phyloP scores from a whole-genome alignment of 2,329 filamentous ascomycete genomes.

The Aspergillus neoniger region DNA sequence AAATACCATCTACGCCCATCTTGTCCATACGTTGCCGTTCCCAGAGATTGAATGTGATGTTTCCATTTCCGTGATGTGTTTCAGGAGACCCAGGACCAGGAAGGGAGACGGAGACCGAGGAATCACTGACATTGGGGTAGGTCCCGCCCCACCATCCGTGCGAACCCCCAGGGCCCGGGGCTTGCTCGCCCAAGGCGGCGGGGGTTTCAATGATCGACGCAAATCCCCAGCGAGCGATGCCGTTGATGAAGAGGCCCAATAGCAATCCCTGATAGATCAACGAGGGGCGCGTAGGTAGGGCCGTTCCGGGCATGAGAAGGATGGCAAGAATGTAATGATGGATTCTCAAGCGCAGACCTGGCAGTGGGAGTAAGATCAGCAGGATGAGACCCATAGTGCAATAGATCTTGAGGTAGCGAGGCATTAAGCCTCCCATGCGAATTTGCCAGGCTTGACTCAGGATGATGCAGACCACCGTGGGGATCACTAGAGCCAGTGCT shows the following conservation, averaged over 20 bases:
- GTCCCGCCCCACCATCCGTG: slow-evolving; percentile 48
- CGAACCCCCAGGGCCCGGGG: slow-evolving; percentile 44
- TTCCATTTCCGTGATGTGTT: slow-evolving; percentile 44
- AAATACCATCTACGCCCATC: slow-evolving; percentile 56
- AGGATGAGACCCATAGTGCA: slow-evolving; percentile 67
- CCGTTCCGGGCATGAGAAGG: slow-evolving; percentile 82
- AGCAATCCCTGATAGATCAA: slow-evolving; percentile 88
- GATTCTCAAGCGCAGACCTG: slow-evolving; percentile 78
- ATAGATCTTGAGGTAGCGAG: slow-evolving; percentile 77
- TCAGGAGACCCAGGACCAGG: slow-evolving; percentile 29
- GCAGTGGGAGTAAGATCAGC: slow-evolving; percentile 69
- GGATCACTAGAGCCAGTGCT: slow-evolving; percentile 76
- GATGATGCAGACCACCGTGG: slow-evolving; percentile 68
- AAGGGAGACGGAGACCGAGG: slow-evolving; percentile 48
- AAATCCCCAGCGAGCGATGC: slow-evolving; percentile 91
- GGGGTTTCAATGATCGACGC: slow-evolving; percentile 84
- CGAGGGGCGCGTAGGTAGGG: slow-evolving; percentile 80
- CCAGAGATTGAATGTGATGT: slow-evolving; percentile 50
- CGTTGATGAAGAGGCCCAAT: slow-evolving; percentile 89
- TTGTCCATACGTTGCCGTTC: slow-evolving; percentile 42
- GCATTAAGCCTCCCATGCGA: slow-evolving; percentile 78
- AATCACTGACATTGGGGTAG: slow-evolving; percentile 56
- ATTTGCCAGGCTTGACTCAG: slow-evolving; percentile 81
- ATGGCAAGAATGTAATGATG: slow-evolving; percentile 94
- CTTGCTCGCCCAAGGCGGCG: slow-evolving; percentile 60